phyloP scores from a whole-genome alignment of 2,329 filamentous ascomycete species.

The Ophiostoma sp. region DNA sequence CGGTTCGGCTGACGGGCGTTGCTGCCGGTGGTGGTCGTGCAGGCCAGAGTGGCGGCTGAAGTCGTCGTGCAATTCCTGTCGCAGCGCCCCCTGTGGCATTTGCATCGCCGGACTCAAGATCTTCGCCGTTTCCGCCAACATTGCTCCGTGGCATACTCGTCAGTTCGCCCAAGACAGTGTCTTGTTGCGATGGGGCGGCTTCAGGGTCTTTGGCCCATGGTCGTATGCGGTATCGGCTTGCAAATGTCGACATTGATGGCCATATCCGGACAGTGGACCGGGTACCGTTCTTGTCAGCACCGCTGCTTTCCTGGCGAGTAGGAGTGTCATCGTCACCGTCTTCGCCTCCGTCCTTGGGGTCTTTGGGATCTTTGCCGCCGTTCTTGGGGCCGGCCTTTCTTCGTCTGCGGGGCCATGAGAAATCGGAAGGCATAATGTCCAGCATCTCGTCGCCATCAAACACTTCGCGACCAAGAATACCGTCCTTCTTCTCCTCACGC shows the following conservation, averaged over 20 bases:
- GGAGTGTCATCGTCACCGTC: conserved; percentile 41
- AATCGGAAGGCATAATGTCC: conserved; percentile 58
- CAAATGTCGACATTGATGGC: conserved; percentile 40
- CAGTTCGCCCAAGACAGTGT: conserved; percentile 2
- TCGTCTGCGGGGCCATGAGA: conserved; percentile 47
- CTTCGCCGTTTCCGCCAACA: conserved; percentile 32
- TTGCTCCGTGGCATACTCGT: background rate
- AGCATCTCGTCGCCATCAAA: conserved; percentile 95
- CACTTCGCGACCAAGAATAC: conserved; percentile 84
- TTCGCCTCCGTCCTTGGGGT: conserved; percentile 35
- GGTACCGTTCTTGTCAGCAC: background rate
- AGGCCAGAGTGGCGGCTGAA: conserved; percentile 55
- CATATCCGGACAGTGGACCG: background rate
- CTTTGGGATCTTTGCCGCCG: conserved; percentile 38
- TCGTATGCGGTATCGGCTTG: conserved; percentile 42
- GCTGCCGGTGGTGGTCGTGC: conserved; percentile 55
- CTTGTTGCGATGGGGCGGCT: background rate
- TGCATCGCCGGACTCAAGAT: conserved; percentile 34
- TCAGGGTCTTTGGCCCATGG: conserved; percentile 31
- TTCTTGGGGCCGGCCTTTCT: conserved; percentile 37
- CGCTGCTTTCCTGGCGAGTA: background rate
- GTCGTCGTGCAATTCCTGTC: conserved; percentile 14
- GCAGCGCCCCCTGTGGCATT: background rate
- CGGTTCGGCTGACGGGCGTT: conserved; percentile 61
- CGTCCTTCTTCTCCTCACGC: conserved; percentile 90